phyloP scores from a whole-genome alignment of 176 grass and related monocot genomes.

The Carex myosuroides region DNA sequence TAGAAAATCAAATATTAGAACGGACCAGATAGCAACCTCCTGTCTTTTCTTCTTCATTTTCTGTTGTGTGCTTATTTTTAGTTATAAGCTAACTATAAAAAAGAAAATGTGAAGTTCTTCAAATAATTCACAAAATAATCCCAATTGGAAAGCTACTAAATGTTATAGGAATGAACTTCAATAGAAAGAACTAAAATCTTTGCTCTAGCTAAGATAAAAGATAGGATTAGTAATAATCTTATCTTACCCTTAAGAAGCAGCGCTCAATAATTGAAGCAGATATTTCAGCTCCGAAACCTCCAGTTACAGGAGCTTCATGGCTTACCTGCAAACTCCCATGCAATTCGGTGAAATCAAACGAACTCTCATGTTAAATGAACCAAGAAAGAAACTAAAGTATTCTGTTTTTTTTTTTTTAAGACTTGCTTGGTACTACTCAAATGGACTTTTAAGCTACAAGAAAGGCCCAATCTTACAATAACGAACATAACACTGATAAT shows the following conservation, averaged over 20 bases:
- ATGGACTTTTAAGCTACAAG: constrained; percentile 4
- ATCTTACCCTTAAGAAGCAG: constrained; percentile 82
- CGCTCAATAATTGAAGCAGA: constrained; percentile 70
- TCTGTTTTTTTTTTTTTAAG: background rate
- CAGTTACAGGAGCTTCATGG: constrained; percentile 87
- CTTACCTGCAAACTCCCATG: constrained; percentile 46
- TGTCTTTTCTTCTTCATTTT: background rate
- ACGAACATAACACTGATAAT: background rate
- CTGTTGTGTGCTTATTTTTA: background rate
- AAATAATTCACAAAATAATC: constrained; percentile 4
- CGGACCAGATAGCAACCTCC: background rate
- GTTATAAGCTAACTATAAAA: background rate
- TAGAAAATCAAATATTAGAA: background rate
- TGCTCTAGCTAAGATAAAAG: background rate
- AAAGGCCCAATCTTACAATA: background rate
- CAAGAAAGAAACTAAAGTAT: background rate
- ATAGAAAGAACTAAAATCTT: background rate
- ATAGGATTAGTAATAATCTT: background rate
- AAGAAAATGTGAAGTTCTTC: background rate
- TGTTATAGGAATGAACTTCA: background rate
- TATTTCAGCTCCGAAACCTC: constrained; percentile 90
- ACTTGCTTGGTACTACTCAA: background rate
- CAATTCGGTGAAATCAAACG: background rate
- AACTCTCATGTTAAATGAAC: background rate
- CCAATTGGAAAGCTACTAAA: background rate